These are phyloP conservation scores for Lunasporangiospora selenospora DNA, from an alignment of 192 early-diverging fungal genomes.

Conservation along the genomic window DNA sequence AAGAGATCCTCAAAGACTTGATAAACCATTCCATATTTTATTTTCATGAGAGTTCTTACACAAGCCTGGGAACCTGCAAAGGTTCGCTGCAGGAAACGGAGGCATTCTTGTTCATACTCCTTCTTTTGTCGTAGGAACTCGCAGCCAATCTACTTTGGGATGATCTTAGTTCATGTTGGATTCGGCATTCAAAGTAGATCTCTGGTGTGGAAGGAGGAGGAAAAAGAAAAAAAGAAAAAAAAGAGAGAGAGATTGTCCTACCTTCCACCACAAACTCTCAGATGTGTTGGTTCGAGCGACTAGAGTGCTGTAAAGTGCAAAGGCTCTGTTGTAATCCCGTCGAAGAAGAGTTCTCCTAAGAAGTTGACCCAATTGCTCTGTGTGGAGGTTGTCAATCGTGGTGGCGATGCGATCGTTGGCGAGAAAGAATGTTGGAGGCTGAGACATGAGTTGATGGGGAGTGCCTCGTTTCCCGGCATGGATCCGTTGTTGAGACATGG, in stretches of 20 bases:
- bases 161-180: too few species aligned
- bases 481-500: too few species aligned
- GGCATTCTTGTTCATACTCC: conserved; percentile 27
- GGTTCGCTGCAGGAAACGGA: conserved; percentile 23
- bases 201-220: too few species aligned
- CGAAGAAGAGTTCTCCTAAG: conserved; percentile 8
- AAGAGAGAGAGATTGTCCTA: too few species aligned
- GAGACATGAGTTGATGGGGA: too few species aligned
- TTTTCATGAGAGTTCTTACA: conserved; percentile 6
- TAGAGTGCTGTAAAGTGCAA: conserved; percentile 16
- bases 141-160: conserved; percentile 16
- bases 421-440: too few species aligned
- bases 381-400: too few species aligned
- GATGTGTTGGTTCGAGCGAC: not conserved
- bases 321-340: conserved; percentile 31
- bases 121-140: conserved; percentile 25
- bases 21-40: not conserved
- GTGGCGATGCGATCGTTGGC: too few species aligned
- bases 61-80: conserved; percentile 9
- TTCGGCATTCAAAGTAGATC: too few species aligned
- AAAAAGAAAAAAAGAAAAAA: too few species aligned
- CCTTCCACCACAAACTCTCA: conserved; percentile 41
- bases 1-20: too few species aligned
- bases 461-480: too few species aligned
- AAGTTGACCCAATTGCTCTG: conserved; percentile 1